These are phyloP conservation scores for Peniophora sp. DNA, from an alignment of 1,284 basidiomycete species.

Conservation along the genomic window DNA sequence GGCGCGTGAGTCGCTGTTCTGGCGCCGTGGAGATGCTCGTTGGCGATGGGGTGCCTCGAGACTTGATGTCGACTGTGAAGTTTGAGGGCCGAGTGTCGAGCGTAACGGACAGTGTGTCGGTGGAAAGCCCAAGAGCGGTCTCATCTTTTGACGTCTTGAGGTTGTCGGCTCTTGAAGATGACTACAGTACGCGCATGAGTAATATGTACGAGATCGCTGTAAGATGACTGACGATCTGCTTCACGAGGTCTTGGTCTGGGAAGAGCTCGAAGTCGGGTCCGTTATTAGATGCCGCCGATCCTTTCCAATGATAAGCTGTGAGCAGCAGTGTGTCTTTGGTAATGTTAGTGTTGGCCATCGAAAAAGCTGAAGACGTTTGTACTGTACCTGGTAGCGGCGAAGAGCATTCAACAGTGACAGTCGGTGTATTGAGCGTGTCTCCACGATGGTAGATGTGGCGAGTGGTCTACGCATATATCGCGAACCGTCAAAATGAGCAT, in stretches of 20 bases:
- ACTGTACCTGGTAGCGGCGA: not conserved
- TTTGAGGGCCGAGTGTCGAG: not conserved
- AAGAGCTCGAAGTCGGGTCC: constrained; percentile 1
- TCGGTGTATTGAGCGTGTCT: not conserved
- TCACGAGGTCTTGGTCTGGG: not conserved
- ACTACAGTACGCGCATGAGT: no score
- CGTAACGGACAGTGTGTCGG: not conserved
- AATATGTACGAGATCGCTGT: no score
- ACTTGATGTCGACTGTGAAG: not conserved
- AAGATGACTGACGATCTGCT: not conserved
- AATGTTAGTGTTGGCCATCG: no score
- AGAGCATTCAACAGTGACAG: constrained; percentile 1
- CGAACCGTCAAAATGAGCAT: not conserved
- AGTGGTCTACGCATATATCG: not conserved
- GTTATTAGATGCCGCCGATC: not conserved
- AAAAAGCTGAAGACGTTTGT: no score
- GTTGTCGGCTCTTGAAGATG: not conserved
- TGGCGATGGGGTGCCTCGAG: not conserved
- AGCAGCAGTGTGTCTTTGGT: not conserved
- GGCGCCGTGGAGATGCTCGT: not conserved
- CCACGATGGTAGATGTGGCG: constrained; percentile 1
- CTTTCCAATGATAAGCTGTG: not conserved
- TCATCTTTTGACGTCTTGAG: not conserved
- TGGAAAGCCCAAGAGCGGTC: not conserved
- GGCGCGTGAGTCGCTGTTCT: not conserved